A percentile compares a stretch with the other conserved stretches of the same genome.
phyloP scores from a whole-genome alignment of 305 asterid genomes.

The Fraxinus floribunda region DNA sequence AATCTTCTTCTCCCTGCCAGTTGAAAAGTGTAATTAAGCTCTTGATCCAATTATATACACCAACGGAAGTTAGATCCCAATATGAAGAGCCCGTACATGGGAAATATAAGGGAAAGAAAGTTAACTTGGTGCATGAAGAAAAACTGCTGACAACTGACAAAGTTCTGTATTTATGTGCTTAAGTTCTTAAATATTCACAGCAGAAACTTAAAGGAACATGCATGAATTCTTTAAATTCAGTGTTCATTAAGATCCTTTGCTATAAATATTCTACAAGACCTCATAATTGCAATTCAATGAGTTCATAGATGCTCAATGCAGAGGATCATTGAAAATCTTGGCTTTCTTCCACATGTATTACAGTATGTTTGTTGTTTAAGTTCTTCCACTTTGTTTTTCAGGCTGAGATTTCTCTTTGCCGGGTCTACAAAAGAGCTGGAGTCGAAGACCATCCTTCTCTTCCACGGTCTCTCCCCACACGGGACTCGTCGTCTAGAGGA shows the following conservation, averaged over 20 bases:
- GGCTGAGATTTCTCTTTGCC: constrained; percentile 74
- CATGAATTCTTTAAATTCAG: constrained; percentile 22
- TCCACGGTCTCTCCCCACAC: constrained; percentile 45
- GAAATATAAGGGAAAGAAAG: background rate
- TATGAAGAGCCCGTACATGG: background rate
- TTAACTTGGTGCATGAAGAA: constrained; percentile 5
- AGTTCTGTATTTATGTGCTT: constrained; percentile 7
- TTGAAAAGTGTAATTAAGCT: background rate
- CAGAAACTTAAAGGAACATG: constrained; percentile 7
- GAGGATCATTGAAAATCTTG: background rate
- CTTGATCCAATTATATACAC: background rate
- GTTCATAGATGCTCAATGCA: background rate
- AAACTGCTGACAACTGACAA: constrained; percentile 23
- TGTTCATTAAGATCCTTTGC: constrained; percentile 4
- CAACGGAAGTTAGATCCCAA: background rate
- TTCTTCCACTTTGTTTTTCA: constrained; percentile 19
- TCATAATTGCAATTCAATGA: constrained; percentile 5
- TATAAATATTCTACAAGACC: constrained; percentile 15
- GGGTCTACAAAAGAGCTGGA: constrained; percentile 70
- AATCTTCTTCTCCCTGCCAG: background rate
- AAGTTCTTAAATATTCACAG: constrained; percentile 18
- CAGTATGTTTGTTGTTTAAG: background rate
- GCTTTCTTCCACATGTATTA: background rate
- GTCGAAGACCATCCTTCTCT: constrained; percentile 68
- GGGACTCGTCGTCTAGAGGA: constrained; percentile 31